Percentiles rank a stretch among this genome's conserved stretches.
Conservation (phyloP, 2,329 filamentous ascomycete species). For the Penicillium hesseltinei region DNA sequence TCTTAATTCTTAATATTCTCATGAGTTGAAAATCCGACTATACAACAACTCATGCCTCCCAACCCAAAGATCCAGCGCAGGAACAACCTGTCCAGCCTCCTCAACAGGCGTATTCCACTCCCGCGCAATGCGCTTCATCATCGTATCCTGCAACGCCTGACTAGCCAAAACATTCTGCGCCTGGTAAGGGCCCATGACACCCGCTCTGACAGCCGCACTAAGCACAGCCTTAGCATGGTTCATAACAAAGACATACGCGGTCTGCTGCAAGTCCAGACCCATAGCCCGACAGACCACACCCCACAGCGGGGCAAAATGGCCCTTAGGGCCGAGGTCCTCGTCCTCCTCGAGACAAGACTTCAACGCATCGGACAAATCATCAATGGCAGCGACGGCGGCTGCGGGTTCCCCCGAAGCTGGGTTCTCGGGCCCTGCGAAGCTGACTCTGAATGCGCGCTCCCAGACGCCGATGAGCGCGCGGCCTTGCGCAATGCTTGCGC, state of each 20-base stretch:
- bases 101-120: slow-evolving; percentile 51
- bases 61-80: slow-evolving; percentile 63
- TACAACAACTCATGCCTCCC: slow-evolving; percentile 65
- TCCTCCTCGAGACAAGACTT: slow-evolving; percentile 31
- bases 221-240: slow-evolving; percentile 64
- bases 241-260: slow-evolving; percentile 62
- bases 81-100: slow-evolving; percentile 61
- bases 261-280: slow-evolving; percentile 51
- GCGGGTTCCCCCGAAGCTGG: slow-evolving; percentile 13
- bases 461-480: slow-evolving; percentile 59
- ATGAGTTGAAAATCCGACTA: slow-evolving; percentile 67
- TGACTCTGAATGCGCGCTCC: slow-evolving; percentile 53
- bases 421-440: slow-evolving; percentile 25
- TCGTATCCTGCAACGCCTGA: slow-evolving; percentile 51
- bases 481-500: slow-evolving; percentile 61
- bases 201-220: slow-evolving; percentile 61
- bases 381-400: slow-evolving; percentile 32
- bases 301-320: slow-evolving; percentile 62
- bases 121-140: slow-evolving; percentile 49
- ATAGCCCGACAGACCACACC: slow-evolving; percentile 56
- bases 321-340: slow-evolving; percentile 42
- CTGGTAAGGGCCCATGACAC: slow-evolving; percentile 65
- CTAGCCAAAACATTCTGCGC: slow-evolving; percentile 60
- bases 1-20: not conserved
- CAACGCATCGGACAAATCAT: slow-evolving; percentile 39